These are phyloP conservation scores for Aphanomyces astaci DNA, from an alignment of 352 stramenopile genomes.

Conservation along the genomic window DNA sequence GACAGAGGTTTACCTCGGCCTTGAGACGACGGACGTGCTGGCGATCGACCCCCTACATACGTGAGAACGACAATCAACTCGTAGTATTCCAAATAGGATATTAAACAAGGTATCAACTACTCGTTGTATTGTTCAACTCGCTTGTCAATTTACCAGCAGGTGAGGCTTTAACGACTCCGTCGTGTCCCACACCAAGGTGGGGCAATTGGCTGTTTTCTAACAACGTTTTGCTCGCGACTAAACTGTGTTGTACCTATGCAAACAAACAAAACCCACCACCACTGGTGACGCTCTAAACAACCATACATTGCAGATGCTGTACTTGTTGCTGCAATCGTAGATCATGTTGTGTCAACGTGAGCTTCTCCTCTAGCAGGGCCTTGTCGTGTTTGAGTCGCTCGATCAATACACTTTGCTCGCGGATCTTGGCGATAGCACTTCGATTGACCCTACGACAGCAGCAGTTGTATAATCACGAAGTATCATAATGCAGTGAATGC, in stretches of 20 bases:
- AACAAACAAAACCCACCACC: no score
- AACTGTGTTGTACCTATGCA: constrained; percentile 12
- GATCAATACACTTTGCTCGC: constrained; percentile 47
- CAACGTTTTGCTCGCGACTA: not conserved
- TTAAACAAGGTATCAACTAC: no score
- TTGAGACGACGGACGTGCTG: constrained; percentile 11
- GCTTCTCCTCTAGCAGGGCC: constrained; percentile 33
- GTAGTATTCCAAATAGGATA: no score
- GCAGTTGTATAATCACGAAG: no score
- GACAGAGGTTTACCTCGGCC: not conserved
- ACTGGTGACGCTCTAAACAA: no score
- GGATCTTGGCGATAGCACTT: constrained; percentile 29
- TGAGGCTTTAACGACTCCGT: not conserved
- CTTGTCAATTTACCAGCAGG: no score
- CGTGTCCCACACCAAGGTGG: not conserved
- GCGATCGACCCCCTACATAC: not conserved
- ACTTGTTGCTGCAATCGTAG: constrained; percentile 43
- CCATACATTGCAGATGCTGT: no score
- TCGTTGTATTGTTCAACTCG: no score
- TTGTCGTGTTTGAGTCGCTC: constrained; percentile 42
- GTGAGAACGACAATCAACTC: not conserved
- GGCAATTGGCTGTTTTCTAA: not conserved
- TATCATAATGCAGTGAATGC: no score
- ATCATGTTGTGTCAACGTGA: constrained; percentile 40
- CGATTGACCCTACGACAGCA: constrained; percentile 9